Evolutionary conservation across 768 basidiomycete species (phyloP), one percentile per base, ranked within the genome.

Genomic region (Lepiota venenata): DNA sequence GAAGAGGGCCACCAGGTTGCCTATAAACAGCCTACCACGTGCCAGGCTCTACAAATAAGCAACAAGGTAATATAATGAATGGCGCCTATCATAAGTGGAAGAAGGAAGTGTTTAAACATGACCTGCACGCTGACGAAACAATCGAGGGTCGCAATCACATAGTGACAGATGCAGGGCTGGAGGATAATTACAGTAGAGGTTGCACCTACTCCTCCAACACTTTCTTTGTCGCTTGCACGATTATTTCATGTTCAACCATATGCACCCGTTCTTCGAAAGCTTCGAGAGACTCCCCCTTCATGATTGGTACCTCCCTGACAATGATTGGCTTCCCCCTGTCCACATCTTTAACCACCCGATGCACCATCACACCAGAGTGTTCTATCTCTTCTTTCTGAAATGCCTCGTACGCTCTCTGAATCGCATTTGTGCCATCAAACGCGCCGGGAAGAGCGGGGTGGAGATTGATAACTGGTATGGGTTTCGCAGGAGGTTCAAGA

Each of bases 361-460:
- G 97, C 0, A 98, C 86, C 96, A 98, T 98, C 1, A 82, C 85
- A 0, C 97, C 95, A 0, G 88, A 84, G 54, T 79, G 76, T 29
- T 75, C 73, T 44, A 95, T 86, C 65, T 95, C 88, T 0, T 92
- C 91, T 52, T 75, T 80, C 64, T 88, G 80, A 66, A 91, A 97
- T 0, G 93, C 94, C 58, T 92, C 91, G 64, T 83, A 94, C 3
- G 95, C 93, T 10, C 96, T 76, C 58, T 88, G 83, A 50, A 98
- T 88, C 1, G 95, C 93, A 62, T 91, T 81, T n/a, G 91, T 85
- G 4, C 97, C 97, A 61, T 97, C 94, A 62, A 99, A 99, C n/a
- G 88, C 84, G 2, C 94, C 93, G 0, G 96, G 96, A 2, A 99
- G 73, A 4, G 97, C 97, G 6, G 97, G 97, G 63, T 98, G 97